A percentile compares a stretch with the other conserved stretches of the same genome.
Evolutionary conservation across 169 alveolate genomes (phyloP).

Genomic region (Amoebophrya sp.): DNA sequence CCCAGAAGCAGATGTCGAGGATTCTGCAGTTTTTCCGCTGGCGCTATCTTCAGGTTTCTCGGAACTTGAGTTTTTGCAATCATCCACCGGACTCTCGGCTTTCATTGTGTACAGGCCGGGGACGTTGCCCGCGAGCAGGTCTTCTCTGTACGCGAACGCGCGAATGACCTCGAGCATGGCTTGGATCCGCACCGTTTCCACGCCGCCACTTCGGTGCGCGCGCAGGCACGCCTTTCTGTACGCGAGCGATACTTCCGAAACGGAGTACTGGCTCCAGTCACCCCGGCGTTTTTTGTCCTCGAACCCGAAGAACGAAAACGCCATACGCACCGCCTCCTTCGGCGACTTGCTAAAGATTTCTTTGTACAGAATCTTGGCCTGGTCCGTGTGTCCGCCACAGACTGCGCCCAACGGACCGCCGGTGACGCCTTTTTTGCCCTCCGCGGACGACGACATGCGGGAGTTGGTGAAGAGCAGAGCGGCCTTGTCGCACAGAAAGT

Average conservation of each 20-base stretch:
- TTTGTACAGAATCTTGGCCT: background rate
- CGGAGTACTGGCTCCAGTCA: background rate
- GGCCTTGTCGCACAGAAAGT: background rate
- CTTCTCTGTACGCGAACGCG: background rate
- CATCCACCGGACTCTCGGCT: too few relatives aligned
- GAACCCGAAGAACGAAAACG: background rate
- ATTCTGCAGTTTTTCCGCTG: too few relatives aligned
- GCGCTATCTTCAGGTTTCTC: too few relatives aligned
- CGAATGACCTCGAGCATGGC: background rate
- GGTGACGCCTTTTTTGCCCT: background rate
- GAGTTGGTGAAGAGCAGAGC: background rate
- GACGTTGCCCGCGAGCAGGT: background rate
- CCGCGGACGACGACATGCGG: background rate
- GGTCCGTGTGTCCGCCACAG: background rate
- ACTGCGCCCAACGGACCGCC: background rate
- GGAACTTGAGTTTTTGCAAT: too few relatives aligned
- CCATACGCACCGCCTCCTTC: background rate
- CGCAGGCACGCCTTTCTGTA: background rate
- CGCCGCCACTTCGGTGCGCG: background rate
- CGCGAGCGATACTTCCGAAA: background rate
- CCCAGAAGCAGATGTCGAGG: too few relatives aligned
- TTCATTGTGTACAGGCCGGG: too few relatives aligned
- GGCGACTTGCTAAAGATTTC: background rate
- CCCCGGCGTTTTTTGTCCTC: background rate
- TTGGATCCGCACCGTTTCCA: background rate